phyloP scores from a whole-genome alignment of 2,329 filamentous ascomycete genomes.

The Cadophora sp. region DNA sequence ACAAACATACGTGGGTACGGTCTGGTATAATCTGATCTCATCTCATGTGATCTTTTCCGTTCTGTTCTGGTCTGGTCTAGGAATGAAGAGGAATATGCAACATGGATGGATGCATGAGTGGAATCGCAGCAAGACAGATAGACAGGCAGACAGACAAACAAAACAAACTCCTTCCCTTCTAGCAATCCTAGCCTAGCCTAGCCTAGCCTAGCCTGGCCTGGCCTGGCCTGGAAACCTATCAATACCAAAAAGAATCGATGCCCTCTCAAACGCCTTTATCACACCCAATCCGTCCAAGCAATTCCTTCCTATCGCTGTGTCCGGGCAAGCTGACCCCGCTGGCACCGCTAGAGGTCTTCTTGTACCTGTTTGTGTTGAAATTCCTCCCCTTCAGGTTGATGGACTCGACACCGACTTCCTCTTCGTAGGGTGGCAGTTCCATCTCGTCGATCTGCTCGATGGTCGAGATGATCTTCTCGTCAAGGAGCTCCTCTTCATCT shows the following conservation, averaged over 20 bases:
- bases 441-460: conserved; percentile 28
- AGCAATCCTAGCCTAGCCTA: background rate
- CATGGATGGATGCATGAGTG: background rate
- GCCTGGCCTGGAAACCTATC: background rate
- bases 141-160: too few species aligned
- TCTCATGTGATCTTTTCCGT: too few species aligned
- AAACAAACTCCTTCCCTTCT: conserved; percentile 1
- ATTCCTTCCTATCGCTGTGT: conserved; percentile 45
- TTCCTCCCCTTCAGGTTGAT: conserved; percentile 65
- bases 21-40: too few species aligned
- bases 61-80: background rate
- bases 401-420: conserved; percentile 77
- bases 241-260: background rate
- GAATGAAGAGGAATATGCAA: background rate
- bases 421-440: conserved; percentile 61
- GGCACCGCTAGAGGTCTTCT: conserved; percentile 40
- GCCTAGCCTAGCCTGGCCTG: background rate
- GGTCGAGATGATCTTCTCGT: conserved; percentile 35
- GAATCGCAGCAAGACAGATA: background rate
- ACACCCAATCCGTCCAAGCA: conserved; percentile 46
- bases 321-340: conserved; percentile 45
- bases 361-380: conserved; percentile 38
- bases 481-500: conserved; percentile 63
- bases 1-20: too few species aligned
- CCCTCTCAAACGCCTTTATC: conserved; percentile 44